Evolutionary conservation across 139 green algal genomes (phyloP).

Genomic region (Penium margaritaceum): DNA sequence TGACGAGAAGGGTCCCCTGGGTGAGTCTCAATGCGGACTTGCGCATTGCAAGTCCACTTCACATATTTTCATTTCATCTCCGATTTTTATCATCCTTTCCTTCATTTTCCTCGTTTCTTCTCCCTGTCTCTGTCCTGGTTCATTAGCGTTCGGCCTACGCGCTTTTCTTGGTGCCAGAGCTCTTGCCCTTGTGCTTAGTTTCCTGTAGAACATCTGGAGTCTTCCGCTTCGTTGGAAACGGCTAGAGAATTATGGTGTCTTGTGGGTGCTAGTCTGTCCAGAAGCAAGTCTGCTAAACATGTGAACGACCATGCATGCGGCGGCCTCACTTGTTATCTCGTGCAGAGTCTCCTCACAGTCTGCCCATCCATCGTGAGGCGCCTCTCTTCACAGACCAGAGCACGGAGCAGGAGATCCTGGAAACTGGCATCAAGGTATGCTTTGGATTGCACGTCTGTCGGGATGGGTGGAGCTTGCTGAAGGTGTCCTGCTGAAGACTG

Average conservation of each 20-base stretch:
- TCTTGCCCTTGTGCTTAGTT: slow-evolving; percentile 4
- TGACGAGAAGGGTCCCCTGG: slow-evolving; percentile 89
- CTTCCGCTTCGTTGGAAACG: too few relatives aligned
- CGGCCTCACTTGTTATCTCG: background rate
- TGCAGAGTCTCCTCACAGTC: slow-evolving; percentile 66
- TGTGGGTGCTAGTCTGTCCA: too few relatives aligned
- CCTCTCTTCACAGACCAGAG: slow-evolving; percentile 88
- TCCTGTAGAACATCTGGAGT: too few relatives aligned
- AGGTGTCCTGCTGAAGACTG: too few relatives aligned
- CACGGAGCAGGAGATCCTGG: slow-evolving; percentile 94
- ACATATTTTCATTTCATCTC: background rate
- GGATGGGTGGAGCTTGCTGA: too few relatives aligned
- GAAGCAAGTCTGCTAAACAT: too few relatives aligned
- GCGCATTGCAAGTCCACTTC: background rate
- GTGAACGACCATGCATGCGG: too few relatives aligned
- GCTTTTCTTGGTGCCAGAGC: too few relatives aligned
- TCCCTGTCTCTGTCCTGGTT: background rate
- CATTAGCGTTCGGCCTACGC: too few relatives aligned
- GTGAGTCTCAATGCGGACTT: slow-evolving; percentile 20
- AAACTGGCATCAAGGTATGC: slow-evolving; percentile 95
- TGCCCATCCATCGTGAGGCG: slow-evolving; percentile 92
- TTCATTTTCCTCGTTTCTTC: background rate
- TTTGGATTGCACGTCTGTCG: too few relatives aligned
- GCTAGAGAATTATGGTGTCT: too few relatives aligned
- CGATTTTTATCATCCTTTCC: background rate